Evolutionary conservation across 441 rosid genomes (phyloP), one percentile per base, ranked within the genome.

Genomic region (Pelargonium australe): DNA sequence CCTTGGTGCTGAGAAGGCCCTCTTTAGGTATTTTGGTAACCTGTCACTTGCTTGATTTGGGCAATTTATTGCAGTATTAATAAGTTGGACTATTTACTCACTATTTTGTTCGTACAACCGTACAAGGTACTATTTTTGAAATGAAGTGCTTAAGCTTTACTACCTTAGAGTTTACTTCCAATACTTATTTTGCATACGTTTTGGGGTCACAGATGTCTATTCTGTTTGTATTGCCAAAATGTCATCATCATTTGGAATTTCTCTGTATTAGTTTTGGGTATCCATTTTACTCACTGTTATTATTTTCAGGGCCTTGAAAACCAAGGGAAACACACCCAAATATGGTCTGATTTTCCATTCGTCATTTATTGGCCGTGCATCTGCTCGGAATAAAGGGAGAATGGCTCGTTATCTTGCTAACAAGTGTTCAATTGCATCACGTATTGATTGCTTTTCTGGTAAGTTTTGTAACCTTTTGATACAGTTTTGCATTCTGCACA

Each of bases 391-490:
- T 87, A 95, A 95, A 85, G 99, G 98, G 0, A 86, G 98, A 63
- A 86, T 95, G 82, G 98, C 97, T 67, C 98, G 99, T 23, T 92
- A 78, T 75, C 91, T 92, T 49, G 99, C 98, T 34, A 95, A 95
- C 80, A 95, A 95, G 77, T 95, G 98, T 77, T 95, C 98, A 1
- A 90, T 95, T 45, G 99, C 97, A 11, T 84, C 98, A 40, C 84
- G 98, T n/a, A 95, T 92, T 14, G 99, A 92, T 78, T 95, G 97
- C 76, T 95, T 92, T 80, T 77, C 98, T 23, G 99, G 97, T 92
- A 82, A 72, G 61, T 14, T 19, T 47, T 65, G 9, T 43, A 65
- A 10, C 13, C 0, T 34, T 65, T 63, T 11, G 55, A 4, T n/a
- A 11, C 6, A 34, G 5, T 5, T 14, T 55, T 0, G 51, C 4